Conservation (phyloP, 768 basidiomycete species). For the Phaffia tasmanica region DNA sequence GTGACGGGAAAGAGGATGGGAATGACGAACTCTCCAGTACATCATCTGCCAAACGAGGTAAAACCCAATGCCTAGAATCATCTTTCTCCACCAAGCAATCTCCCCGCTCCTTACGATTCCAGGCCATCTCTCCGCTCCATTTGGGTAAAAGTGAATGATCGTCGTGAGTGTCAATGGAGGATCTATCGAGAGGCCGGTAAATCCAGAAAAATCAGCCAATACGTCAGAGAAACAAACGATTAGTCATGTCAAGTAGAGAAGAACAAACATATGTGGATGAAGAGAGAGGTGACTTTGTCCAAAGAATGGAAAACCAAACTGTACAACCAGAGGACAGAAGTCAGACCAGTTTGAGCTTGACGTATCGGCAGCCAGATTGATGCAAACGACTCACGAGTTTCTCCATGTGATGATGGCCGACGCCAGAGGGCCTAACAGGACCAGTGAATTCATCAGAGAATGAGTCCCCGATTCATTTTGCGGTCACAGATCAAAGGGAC, state of each 20-base stretch:
- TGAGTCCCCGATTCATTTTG: neutral
- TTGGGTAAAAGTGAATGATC: slow-evolving; percentile 79
- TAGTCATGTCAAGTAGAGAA: neutral
- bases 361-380: too few relatives aligned
- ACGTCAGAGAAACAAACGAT: neutral
- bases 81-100: slow-evolving; percentile 56
- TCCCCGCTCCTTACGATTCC: slow-evolving; percentile 61
- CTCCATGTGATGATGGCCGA: slow-evolving; percentile 97
- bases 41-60: slow-evolving; percentile 44
- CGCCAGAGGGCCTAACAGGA: slow-evolving; percentile 54
- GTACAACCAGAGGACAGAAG: too few relatives aligned
- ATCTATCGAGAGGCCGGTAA: neutral
- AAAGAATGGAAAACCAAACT: slow-evolving; percentile 94
- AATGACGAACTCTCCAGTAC: slow-evolving; percentile 7
- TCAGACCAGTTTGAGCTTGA: too few relatives aligned
- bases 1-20: neutral
- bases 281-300: slow-evolving; percentile 87
- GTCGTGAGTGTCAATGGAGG: slow-evolving; percentile 75
- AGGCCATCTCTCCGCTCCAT: slow-evolving; percentile 70
- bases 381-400: slow-evolving; percentile 41
- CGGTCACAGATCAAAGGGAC: neutral
- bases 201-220: too few relatives aligned
- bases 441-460: neutral
- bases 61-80: slow-evolving; percentile 68
- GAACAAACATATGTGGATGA: slow-evolving; percentile 77